Evolutionary conservation across 2,329 filamentous ascomycete genomes (phyloP).

Genomic region (Pseudogymnoascus sp.): DNA sequence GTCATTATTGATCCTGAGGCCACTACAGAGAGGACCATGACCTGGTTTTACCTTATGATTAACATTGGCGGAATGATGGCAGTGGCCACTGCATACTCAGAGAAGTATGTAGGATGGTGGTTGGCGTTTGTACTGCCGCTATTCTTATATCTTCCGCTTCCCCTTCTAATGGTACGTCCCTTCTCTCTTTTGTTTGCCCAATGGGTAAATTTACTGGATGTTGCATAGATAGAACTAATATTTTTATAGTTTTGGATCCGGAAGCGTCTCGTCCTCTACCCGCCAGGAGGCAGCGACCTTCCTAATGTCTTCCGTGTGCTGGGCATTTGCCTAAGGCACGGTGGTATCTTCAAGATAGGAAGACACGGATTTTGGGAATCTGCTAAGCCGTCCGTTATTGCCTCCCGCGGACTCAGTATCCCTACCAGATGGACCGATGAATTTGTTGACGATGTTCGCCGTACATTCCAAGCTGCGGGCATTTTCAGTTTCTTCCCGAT

Average conservation of each 20-base stretch:
- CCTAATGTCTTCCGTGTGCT: slow-evolving; percentile 58
- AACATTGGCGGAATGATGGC: slow-evolving; percentile 53
- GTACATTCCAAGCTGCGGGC: slow-evolving; percentile 59
- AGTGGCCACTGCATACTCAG: slow-evolving; percentile 33
- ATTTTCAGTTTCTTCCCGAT: slow-evolving; percentile 52
- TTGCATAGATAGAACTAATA: slow-evolving; percentile 17
- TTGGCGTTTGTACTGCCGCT: slow-evolving; percentile 61
- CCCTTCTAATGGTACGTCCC: slow-evolving; percentile 37
- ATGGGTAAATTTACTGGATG: not conserved
- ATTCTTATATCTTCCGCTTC: slow-evolving; percentile 54
- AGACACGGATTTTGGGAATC: slow-evolving; percentile 49
- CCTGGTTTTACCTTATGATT: slow-evolving; percentile 62
- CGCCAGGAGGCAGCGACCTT: slow-evolving; percentile 65
- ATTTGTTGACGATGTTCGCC: slow-evolving; percentile 70
- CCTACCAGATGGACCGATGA: slow-evolving; percentile 64
- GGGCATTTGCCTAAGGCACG: slow-evolving; percentile 51
- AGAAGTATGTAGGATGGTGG: slow-evolving; percentile 51
- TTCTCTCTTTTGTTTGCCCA: slow-evolving; percentile 17
- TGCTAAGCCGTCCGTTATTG: slow-evolving; percentile 57
- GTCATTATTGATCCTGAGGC: slow-evolving; percentile 53
- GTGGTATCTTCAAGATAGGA: slow-evolving; percentile 51
- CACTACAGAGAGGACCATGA: slow-evolving; percentile 53
- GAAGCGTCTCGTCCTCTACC: slow-evolving; percentile 51
- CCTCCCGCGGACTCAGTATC: slow-evolving; percentile 36
- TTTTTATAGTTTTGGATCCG: slow-evolving; percentile 46